phyloP scores from a whole-genome alignment of 2,329 filamentous ascomycete genomes.

The Pyrenophora graminea region DNA sequence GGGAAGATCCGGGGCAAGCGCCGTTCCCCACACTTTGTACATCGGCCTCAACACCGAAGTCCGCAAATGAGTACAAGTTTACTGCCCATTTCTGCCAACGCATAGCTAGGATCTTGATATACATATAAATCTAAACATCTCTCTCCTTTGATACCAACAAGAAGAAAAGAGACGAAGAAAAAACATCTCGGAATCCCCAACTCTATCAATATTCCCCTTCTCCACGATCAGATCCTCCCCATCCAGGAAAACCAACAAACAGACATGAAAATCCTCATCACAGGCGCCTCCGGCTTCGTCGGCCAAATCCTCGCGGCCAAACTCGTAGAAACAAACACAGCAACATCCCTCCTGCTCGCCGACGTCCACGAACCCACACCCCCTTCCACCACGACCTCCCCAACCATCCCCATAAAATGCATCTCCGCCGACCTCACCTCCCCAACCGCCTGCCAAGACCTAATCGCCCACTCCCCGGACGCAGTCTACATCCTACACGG shows the following conservation, averaged over 20 bases:
- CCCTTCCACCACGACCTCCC: conserved; percentile 48
- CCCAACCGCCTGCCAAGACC: conserved; percentile 24
- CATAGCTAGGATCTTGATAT: background rate
- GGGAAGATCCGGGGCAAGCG: conserved; percentile 14
- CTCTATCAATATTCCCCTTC: background rate
- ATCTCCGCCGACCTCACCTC: conserved; percentile 59
- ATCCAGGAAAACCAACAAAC: background rate
- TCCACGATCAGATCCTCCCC: too few species aligned
- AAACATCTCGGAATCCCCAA: too few species aligned
- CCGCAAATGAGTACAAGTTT: conserved; percentile 1
- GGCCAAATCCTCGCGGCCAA: conserved; percentile 64
- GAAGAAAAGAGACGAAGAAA: too few species aligned
- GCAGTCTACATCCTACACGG: conserved; percentile 65
- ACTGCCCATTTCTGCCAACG: background rate
- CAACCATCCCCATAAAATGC: conserved; percentile 53
- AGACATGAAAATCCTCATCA: conserved; percentile 60
- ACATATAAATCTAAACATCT: too few species aligned
- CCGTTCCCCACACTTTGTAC: conserved; percentile 19
- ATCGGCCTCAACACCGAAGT: conserved; percentile 18
- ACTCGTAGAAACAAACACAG: conserved; percentile 54
- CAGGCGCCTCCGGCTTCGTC: conserved; percentile 67
- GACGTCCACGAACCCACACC: conserved; percentile 57
- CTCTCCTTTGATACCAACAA: too few species aligned
- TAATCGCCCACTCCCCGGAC: conserved; percentile 38
- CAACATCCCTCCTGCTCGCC: conserved; percentile 58